A percentile compares a stretch with the other conserved stretches of the same genome.
These are phyloP conservation scores for Alternaria sp. DNA, from an alignment of 2,329 filamentous ascomycete genomes.

Conservation along the genomic window DNA sequence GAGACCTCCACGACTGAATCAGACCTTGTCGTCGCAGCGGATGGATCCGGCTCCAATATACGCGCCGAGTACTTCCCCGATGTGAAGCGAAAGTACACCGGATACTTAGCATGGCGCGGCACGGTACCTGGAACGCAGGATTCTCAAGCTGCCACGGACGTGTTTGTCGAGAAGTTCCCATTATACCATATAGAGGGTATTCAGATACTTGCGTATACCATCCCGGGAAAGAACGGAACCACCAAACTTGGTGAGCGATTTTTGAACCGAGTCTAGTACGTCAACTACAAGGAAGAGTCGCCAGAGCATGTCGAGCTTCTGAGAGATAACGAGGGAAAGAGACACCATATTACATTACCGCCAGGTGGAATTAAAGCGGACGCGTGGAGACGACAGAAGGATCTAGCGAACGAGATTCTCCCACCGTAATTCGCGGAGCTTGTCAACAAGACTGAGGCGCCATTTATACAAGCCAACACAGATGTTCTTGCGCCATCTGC, in stretches of 20 bases:
- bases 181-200: conserved; percentile 31
- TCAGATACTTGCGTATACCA: conserved; percentile 49
- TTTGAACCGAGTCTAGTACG: conserved; percentile 60
- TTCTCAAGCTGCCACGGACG: conserved; percentile 22
- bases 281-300: conserved; percentile 50
- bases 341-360: conserved; percentile 55
- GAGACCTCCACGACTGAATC: conserved; percentile 13
- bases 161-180: conserved; percentile 30
- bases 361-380: conserved; percentile 49
- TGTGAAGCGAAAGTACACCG: conserved; percentile 34
- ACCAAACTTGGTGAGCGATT: conserved; percentile 51
- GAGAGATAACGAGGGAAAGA: conserved; percentile 53
- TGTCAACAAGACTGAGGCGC: conserved; percentile 50
- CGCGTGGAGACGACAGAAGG: conserved; percentile 51
- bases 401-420: conserved; percentile 39
- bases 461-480: conserved; percentile 57
- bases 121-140: conserved; percentile 34
- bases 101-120: conserved; percentile 43
- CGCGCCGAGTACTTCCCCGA: conserved; percentile 27
- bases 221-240: conserved; percentile 53
- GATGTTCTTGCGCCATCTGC: conserved; percentile 51
- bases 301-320: conserved; percentile 52
- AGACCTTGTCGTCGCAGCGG: conserved; percentile 37
- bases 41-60: conserved; percentile 38
- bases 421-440: conserved; percentile 53